A percentile compares a stretch with the other conserved stretches of the same genome.
phyloP scores from a whole-genome alignment of 257 asterid genomes.

The Salvia hispanica region DNA sequence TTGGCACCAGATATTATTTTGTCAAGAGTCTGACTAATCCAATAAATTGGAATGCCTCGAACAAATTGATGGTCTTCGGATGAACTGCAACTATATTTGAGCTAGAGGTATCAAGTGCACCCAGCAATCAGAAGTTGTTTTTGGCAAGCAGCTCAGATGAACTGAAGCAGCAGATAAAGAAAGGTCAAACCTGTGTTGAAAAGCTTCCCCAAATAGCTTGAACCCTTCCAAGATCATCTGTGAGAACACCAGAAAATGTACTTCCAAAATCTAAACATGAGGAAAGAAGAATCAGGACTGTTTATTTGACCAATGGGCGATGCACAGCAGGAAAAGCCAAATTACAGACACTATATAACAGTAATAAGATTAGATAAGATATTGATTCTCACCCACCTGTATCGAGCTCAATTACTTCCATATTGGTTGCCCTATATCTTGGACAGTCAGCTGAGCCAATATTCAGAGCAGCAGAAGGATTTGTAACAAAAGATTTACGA shows the following conservation, averaged over 20 bases:
- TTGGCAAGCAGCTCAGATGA: conserved; percentile 29
- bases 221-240: conserved; percentile 95
- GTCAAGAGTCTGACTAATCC: conserved; percentile 71
- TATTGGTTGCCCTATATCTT: conserved; percentile 92
- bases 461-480: conserved; percentile 89
- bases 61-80: conserved; percentile 96
- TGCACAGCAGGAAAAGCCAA: conserved; percentile 1
- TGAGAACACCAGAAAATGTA: conserved; percentile 93
- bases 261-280: conserved; percentile 81
- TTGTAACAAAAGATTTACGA: conserved; percentile 89
- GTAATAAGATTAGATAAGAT: conserved; percentile 13
- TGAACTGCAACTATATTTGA: conserved; percentile 74
- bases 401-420: conserved; percentile 98
- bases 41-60: conserved; percentile 84
- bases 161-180: conserved; percentile 32
- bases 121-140: conserved; percentile 34
- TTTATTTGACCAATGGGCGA: conserved; percentile 8
- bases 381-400: conserved; percentile 55
- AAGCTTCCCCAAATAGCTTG: conserved; percentile 98
- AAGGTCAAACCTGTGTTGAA: conserved; percentile 84
- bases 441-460: conserved; percentile 93
- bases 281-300: conserved; percentile 33
- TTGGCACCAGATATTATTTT: conserved; percentile 63
- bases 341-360: background rate
- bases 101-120: conserved; percentile 54